Conservation (phyloP, 2,329 filamentous ascomycete species). For the Neofusicoccum ribis region DNA sequence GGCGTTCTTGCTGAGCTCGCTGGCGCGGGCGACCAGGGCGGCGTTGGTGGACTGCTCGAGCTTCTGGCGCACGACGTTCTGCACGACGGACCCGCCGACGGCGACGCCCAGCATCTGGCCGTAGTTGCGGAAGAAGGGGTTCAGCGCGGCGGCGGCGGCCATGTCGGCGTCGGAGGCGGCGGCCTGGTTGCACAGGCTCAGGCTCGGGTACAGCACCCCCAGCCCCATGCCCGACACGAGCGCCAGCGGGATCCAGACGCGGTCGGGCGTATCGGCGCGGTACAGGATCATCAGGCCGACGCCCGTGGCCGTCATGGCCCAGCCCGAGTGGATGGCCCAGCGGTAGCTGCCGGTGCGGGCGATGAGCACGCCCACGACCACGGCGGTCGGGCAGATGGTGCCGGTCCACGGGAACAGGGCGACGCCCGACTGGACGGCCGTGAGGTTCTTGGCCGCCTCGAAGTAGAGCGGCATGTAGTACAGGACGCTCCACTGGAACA, state of each 20-base stretch:
- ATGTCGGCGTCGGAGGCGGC: constrained; percentile 38
- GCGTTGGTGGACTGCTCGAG: constrained; percentile 21
- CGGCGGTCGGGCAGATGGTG: constrained; percentile 28
- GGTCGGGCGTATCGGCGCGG: constrained; percentile 37
- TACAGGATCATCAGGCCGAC: constrained; percentile 46
- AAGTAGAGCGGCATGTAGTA: constrained; percentile 39
- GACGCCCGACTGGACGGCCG: constrained; percentile 27
- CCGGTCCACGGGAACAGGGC: constrained; percentile 34
- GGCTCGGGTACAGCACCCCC: constrained; percentile 44
- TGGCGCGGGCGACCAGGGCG: constrained; percentile 24
- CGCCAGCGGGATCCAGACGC: constrained; percentile 47
- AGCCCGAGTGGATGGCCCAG: constrained; percentile 31
- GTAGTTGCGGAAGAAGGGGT: constrained; percentile 50
- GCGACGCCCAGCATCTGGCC: constrained; percentile 51
- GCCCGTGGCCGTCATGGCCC: constrained; percentile 41
- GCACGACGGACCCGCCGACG: constrained; percentile 47
- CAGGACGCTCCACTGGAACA: constrained; percentile 28
- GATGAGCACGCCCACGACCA: constrained; percentile 28
- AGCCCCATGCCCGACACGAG: constrained; percentile 42
- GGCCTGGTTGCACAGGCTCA: constrained; percentile 49
- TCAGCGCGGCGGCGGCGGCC: constrained; percentile 41
- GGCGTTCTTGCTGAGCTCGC: constrained; percentile 27
- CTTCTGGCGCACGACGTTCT: constrained; percentile 29
- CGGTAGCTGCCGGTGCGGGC: constrained; percentile 27
- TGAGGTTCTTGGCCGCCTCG: constrained; percentile 27